Evolutionary conservation across 306 rosid species (phyloP).

Genomic region (Quercus alba): DNA sequence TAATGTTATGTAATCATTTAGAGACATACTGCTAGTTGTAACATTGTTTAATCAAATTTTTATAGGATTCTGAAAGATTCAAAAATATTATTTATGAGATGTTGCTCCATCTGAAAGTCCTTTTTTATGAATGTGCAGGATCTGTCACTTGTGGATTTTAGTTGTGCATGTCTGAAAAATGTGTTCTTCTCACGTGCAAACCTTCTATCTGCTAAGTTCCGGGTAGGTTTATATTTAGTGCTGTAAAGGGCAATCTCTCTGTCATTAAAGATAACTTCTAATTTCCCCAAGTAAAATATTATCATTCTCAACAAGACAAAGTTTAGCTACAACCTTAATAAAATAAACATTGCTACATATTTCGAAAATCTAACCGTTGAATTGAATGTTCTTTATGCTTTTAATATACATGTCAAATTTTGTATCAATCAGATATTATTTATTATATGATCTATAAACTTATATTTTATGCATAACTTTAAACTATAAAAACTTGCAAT

Average conservation of each 20-base stretch:
- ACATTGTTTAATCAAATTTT: background rate
- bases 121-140: slow-evolving; percentile 60
- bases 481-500: too few relatives aligned
- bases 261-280: background rate
- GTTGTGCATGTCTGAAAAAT: slow-evolving; percentile 86
- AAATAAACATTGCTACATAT: too few relatives aligned
- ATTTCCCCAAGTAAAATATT: background rate
- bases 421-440: too few relatives aligned
- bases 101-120: slow-evolving; percentile 3
- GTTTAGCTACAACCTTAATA: too few relatives aligned
- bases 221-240: slow-evolving; percentile 48
- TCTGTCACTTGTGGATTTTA: slow-evolving; percentile 78
- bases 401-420: too few relatives aligned
- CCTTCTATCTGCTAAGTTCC: slow-evolving; percentile 87
- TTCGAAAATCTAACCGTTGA: too few relatives aligned
- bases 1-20: too few relatives aligned
- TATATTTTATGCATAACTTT: too few relatives aligned
- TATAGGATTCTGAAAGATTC: slow-evolving; percentile 1
- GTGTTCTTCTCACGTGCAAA: slow-evolving; percentile 91
- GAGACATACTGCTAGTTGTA: background rate
- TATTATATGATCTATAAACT: too few relatives aligned
- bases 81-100: slow-evolving; percentile 9
- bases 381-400: too few relatives aligned
- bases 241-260: background rate
- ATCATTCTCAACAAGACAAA: background rate